Conservation (phyloP, 1,139 yeast species). For the Blastobotrys petasosporus region DNA sequence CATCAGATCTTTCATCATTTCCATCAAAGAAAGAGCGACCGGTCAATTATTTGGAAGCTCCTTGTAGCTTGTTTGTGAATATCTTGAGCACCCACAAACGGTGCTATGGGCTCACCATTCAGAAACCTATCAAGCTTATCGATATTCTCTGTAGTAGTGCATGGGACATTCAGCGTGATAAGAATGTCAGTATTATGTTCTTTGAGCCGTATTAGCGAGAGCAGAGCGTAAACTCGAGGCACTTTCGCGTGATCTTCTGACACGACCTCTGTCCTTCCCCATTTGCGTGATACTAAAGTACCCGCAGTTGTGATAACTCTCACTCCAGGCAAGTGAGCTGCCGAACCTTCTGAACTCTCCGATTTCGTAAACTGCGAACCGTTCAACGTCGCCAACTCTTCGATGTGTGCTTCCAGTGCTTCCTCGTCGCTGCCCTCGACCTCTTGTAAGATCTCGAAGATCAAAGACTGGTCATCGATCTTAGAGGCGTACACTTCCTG, state of each 20-base stretch:
- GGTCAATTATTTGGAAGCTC: constrained; percentile 38
- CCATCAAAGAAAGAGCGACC: constrained; percentile 41
- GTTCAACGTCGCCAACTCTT: constrained; percentile 40
- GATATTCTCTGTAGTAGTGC: constrained; percentile 19
- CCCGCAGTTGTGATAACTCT: constrained; percentile 1
- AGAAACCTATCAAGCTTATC: constrained; percentile 21
- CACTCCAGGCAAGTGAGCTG: constrained; percentile 1
- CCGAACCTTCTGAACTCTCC: neutral
- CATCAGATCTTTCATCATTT: neutral
- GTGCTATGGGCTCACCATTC: constrained; percentile 9
- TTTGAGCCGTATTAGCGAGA: constrained; percentile 37
- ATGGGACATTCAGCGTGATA: constrained; percentile 54
- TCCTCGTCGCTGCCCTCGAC: constrained; percentile 39
- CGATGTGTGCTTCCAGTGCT: constrained; percentile 39
- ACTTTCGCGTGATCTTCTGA: constrained; percentile 10
- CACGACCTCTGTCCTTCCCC: constrained; percentile 40
- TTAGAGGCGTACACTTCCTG: constrained; percentile 69
- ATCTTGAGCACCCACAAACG: constrained; percentile 19
- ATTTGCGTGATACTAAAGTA: constrained; percentile 37
- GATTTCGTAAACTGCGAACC: neutral
- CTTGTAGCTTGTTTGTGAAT: constrained; percentile 23
- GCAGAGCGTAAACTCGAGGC: constrained; percentile 25
- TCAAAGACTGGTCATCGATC: constrained; percentile 50
- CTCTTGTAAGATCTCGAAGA: constrained; percentile 64
- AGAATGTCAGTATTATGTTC: constrained; percentile 56